phyloP scores from a whole-genome alignment of 2,329 filamentous ascomycete species.

The Claviceps lovelessii region DNA sequence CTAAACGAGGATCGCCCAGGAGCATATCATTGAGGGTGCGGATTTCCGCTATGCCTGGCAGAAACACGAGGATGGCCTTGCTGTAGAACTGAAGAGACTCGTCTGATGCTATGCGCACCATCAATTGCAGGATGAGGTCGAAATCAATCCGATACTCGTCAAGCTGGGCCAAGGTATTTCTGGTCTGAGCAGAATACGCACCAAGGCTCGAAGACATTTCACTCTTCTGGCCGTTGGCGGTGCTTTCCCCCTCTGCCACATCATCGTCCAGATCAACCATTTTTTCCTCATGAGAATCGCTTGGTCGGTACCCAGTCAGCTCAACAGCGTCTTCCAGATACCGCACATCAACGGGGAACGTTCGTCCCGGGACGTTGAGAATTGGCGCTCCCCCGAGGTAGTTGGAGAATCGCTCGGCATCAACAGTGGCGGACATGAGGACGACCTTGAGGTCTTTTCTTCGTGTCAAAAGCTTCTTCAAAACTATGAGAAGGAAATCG shows the following conservation, averaged over 20 bases:
- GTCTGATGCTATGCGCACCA: constrained; percentile 60
- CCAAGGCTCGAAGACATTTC: constrained; percentile 52
- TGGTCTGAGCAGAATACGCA: constrained; percentile 62
- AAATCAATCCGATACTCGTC: constrained; percentile 91
- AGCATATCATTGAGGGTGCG: constrained; percentile 77
- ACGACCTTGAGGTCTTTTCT: constrained; percentile 80
- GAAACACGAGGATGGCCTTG: constrained; percentile 83
- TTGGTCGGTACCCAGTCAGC: constrained; percentile 57
- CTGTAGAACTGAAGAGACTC: constrained; percentile 57
- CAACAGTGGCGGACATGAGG: constrained; percentile 94
- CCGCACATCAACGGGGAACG: constrained; percentile 77
- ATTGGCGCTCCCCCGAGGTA: constrained; percentile 80
- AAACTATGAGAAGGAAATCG: constrained; percentile 84
- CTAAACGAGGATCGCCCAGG: constrained; percentile 60
- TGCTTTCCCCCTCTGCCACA: constrained; percentile 30
- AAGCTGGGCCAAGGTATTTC: constrained; percentile 58
- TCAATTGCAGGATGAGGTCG: constrained; percentile 66
- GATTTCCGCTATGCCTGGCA: constrained; percentile 90
- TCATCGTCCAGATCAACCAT: constrained; percentile 52
- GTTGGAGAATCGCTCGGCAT: constrained; percentile 77
- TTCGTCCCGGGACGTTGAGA: constrained; percentile 79
- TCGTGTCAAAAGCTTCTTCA: constrained; percentile 64
- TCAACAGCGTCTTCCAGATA: constrained; percentile 92
- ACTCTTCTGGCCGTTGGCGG: constrained; percentile 32
- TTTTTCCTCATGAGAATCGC: constrained; percentile 30